These are phyloP conservation scores for Phytophthora citricola DNA, from an alignment of 352 stramenopile species.

Conservation along the genomic window DNA sequence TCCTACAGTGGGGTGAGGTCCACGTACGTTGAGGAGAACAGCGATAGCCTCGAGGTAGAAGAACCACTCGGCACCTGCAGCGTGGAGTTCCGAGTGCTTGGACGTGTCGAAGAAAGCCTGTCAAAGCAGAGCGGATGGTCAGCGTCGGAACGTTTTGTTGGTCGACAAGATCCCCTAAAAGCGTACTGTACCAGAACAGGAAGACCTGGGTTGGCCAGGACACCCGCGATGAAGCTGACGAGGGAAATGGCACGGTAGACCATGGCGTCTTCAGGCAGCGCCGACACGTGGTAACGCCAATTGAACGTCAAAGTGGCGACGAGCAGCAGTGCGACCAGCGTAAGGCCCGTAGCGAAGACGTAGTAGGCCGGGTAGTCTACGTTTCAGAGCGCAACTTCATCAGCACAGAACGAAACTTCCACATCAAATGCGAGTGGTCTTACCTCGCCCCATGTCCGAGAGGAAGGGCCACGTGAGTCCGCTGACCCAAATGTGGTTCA, in stretches of 20 bases:
- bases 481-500: conserved; percentile 57
- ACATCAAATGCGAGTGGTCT: not conserved
- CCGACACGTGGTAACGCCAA: conserved; percentile 49
- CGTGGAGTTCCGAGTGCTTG: conserved; percentile 47
- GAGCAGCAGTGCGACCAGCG: conserved; percentile 49
- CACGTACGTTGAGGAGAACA: conserved; percentile 55
- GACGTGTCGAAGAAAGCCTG: conserved; percentile 66
- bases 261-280: conserved; percentile 35
- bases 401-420: not conserved
- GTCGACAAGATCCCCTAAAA: not conserved
- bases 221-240: conserved; percentile 38
- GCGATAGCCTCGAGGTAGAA: conserved; percentile 63
- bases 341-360: conserved; percentile 62
- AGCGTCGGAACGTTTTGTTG: conserved; percentile 5
- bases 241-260: conserved; percentile 29
- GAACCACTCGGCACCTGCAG: conserved; percentile 61
- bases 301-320: conserved; percentile 62
- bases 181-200: conserved; percentile 47
- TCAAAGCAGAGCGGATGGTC: conserved; percentile 1
- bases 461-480: conserved; percentile 68
- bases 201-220: conserved; percentile 54
- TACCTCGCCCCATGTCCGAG: conserved; percentile 68
- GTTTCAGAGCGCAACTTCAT: not conserved
- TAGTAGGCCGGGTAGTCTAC: conserved; percentile 63
- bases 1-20: not conserved